These are phyloP conservation scores for Rutstroemia sp. DNA, from an alignment of 2,329 filamentous ascomycete species.

Conservation along the genomic window DNA sequence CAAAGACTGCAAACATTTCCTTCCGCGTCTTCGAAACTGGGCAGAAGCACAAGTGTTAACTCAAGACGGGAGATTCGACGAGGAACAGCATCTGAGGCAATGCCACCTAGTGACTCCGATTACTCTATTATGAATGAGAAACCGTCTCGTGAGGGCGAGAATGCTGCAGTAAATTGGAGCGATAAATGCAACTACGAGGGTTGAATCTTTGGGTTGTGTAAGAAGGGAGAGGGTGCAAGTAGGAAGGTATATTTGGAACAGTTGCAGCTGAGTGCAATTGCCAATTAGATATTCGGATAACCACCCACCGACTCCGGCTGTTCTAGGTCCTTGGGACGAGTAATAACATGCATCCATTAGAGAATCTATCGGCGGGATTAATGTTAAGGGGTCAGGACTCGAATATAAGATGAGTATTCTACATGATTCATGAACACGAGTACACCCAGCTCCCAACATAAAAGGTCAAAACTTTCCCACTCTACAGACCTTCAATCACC, in stretches of 20 bases:
- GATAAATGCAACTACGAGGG: conserved; percentile 59
- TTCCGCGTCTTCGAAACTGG: conserved; percentile 58
- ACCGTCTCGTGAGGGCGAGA: conserved; percentile 37
- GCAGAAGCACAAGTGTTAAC: conserved; percentile 85
- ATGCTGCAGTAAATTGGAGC: conserved; percentile 35
- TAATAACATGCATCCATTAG: too few relatives aligned
- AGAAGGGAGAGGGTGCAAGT: conserved; percentile 89
- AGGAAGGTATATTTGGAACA: conserved; percentile 41
- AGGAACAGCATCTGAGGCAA: conserved; percentile 46
- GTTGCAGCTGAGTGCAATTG: too few relatives aligned
- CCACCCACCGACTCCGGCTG: too few relatives aligned
- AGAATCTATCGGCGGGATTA: too few relatives aligned
- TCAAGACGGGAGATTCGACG: conserved; percentile 57
- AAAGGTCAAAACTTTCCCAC: too few relatives aligned
- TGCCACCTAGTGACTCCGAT: conserved; percentile 67
- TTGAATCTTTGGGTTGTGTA: conserved; percentile 84
- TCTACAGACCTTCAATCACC: too few relatives aligned
- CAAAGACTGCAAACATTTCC: conserved; percentile 49
- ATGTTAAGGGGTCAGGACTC: too few relatives aligned
- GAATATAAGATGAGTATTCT: too few relatives aligned
- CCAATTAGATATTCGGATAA: too few relatives aligned
- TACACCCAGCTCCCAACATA: too few relatives aligned
- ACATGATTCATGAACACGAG: too few relatives aligned
- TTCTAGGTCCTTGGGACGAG: too few relatives aligned
- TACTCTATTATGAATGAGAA: conserved; percentile 52